Evolutionary conservation across 106 monocot species (phyloP), one percentile per base, ranked within the genome.

Genomic region (Platanthera guangdongensis): DNA sequence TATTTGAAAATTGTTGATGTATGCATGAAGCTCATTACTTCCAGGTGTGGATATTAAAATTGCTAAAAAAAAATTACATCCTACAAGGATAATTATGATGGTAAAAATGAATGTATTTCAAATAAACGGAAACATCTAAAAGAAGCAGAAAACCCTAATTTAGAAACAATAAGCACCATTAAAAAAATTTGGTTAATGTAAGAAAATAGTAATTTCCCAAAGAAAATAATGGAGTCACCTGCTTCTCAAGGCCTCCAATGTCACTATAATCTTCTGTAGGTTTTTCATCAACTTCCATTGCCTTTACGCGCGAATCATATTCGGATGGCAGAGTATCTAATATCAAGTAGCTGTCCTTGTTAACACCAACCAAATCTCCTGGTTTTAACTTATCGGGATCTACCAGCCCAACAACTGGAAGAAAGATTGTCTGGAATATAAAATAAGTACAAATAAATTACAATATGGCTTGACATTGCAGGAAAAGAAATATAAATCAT

Each of bases 251-350:
- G 39, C 97, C 97, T 81, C 97, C 97, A 72, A 97, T 92, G 57
- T 94, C 97, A 82, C 88, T 97, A 72, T 97, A 94, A 68, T 94
- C 91, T 83, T 97, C 97, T 1, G 94, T 97, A 48, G 94, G 94
- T 60, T 97, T 97, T 75, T 97, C 97, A 85, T 94, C 94, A 71
- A 94, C 97, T 77, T 94, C 94, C 97, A 97, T 92, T 74, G 88
- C 91, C 82, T 97, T 97, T 16, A 94, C 91, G 45, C 91, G 83
- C 25, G 97, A 97, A 74, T 97, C 97, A 80, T 94, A 97, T 71
- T 92, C 94, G 16, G 94, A 94, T 28, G 97, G 97, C 78, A 97
- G 93, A 67, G 94, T 97, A 75, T 97, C 97, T 52, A 97, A 78
- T 78, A 97, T 97, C 45, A 97, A 78, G 79, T 88, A 97, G 69